Evolutionary conservation across 257 asterid species (phyloP), one percentile per base, ranked within the genome.

Genomic region (Nicotiana paniculata): DNA sequence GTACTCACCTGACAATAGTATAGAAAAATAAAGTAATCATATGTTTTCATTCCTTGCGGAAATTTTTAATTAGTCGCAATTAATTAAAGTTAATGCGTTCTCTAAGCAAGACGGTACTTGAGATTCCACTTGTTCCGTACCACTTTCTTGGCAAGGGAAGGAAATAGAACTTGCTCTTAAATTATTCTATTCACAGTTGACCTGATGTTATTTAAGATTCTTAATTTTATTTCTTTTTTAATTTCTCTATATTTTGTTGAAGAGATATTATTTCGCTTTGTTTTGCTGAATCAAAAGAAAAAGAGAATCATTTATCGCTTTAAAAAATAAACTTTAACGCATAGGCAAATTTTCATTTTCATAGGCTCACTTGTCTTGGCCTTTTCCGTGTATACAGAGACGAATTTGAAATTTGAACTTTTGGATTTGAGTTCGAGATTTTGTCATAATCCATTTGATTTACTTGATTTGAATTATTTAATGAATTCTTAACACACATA

Each of bases 61-160:
- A 13, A 5, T n/a, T n/a, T 70, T 70, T 72, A 21, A 72, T 72
- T 46, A 72, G 28, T 26, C 18, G 5, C 68, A 62, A 62, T 62
- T 62, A 10, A 74, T 74, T 74, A 74, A 21, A 24, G 24, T 74
- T 74, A 74, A 74, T 24, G 79, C 39, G 7, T 46, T 74, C 24
- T 46, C 79, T 74, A 74, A 26, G 26, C 51, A 66, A 33, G 75
- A 66, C 75, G 28, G 74, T 66, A 33, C 15, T 48, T 48, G 39
- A 74, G 79, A 74, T 74, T 74, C 79, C 79, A 48, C 61, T 74
- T 74, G 79, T 74, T 74, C 79, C 79, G 79, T 74, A 74, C 79
- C 79, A 74, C 79, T 48, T 46, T 74, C 79, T 74, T 74, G 16
- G 62, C 61, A 48, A 74, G 79, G 43, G 43, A 48, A 26, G 16